Evolutionary conservation across 108 stramenopile genomes (phyloP), one percentile per base, ranked within the genome.

Genomic region (Discostella stelligeroides): DNA sequence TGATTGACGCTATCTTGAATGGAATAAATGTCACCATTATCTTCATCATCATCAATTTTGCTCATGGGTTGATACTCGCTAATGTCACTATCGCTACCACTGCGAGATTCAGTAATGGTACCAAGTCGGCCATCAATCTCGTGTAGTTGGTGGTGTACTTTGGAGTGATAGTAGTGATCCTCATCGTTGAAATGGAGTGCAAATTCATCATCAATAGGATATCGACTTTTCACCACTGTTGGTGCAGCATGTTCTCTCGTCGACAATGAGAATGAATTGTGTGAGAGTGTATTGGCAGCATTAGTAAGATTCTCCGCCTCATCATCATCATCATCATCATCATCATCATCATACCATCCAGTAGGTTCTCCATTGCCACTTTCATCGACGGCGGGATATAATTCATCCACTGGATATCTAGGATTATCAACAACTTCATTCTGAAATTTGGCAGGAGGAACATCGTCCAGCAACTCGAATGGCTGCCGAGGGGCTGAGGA

Each of bases 331-430:
- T 25, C 2, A 49, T 37, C 14, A 29, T 48, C 61, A 41, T 62
- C 41, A 38, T 62, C 61, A 21, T 49, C 57, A 51, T 60, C 25
- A 47, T 60, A 54, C 46, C 37, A 51, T 60, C 69, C 21, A 48
- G 40, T 18, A 37, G 7, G 30, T 13, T 21, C 41, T 9, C 45
- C 61, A 47, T 47, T 25, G 29, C 61, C 61, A 15, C 12, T 47
- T 9, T 43, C 61, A 28, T 68, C 66, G 24, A 56, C 68, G 29
- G 11, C 49, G 54, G 75, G 75, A 38, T 76, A 76, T 34, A 69
- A 34, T 49, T 78, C 70, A 47, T 79, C 77, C 10, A 79, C 59
- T 25, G 77, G 77, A 56, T 69, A 77, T 47, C 68, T 42, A 57
- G 24, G 27, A 21, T 15, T 14, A 34, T n/a, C 18, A 12, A n/a